phyloP scores from a whole-genome alignment of 2,329 filamentous ascomycete genomes.

The Penicillium verrucosum region DNA sequence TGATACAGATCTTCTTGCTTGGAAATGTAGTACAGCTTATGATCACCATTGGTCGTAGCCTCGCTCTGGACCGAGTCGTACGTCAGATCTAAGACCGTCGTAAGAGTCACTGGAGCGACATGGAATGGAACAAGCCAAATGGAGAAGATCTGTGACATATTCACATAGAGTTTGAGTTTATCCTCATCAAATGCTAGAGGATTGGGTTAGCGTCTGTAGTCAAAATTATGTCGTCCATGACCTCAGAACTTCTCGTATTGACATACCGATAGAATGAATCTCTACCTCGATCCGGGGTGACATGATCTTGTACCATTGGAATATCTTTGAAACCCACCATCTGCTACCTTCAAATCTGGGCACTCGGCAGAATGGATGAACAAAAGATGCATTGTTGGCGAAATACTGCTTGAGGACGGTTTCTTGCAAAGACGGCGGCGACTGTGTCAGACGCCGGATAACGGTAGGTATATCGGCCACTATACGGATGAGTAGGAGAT shows the following conservation, averaged over 20 bases:
- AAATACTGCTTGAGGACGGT: slow-evolving; percentile 69
- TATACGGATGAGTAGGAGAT: slow-evolving; percentile 15
- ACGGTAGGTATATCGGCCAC: slow-evolving; percentile 62
- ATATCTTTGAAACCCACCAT: slow-evolving; percentile 65
- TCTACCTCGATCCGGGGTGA: slow-evolving; percentile 68
- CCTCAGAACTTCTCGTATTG: background rate
- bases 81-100: slow-evolving; percentile 63
- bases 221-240: background rate
- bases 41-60: slow-evolving; percentile 20
- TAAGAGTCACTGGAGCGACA: slow-evolving; percentile 63
- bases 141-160: slow-evolving; percentile 70
- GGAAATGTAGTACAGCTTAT: slow-evolving; percentile 64
- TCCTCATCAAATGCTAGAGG: slow-evolving; percentile 64
- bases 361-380: slow-evolving; percentile 74
- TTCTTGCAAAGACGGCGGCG: slow-evolving; percentile 63
- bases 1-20: slow-evolving; percentile 82
- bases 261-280: slow-evolving; percentile 59
- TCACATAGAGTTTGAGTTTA: slow-evolving; percentile 67
- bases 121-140: slow-evolving; percentile 77
- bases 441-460: slow-evolving; percentile 66
- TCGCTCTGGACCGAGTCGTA: slow-evolving; percentile 37
- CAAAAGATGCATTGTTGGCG: slow-evolving; percentile 66
- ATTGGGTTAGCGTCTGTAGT: background rate
- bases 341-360: slow-evolving; percentile 60
- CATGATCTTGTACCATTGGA: slow-evolving; percentile 80